Evolutionary conservation across 352 stramenopile genomes (phyloP).

Genomic region (Phytophthora uliginosa): DNA sequence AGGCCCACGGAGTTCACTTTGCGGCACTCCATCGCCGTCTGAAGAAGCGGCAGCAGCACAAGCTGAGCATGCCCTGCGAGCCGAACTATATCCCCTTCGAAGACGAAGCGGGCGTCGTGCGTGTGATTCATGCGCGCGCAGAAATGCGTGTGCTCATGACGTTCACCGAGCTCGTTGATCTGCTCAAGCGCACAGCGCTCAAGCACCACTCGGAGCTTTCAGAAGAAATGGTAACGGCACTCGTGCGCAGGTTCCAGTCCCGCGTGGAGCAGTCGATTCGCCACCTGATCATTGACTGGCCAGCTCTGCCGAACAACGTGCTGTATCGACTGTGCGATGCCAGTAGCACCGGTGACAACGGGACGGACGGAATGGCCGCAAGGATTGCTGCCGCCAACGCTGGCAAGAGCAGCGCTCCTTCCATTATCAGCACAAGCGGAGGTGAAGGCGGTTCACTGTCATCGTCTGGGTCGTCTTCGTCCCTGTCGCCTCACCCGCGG

Average conservation of each 20-base stretch:
- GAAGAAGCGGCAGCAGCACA: conserved; percentile 72
- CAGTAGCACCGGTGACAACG: conserved; percentile 3
- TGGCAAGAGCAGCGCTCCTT: conserved; percentile 21
- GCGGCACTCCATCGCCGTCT: conserved; percentile 71
- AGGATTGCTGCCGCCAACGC: conserved; percentile 3
- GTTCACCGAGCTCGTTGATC: conserved; percentile 74
- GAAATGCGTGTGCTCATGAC: conserved; percentile 80
- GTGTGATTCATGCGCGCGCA: conserved; percentile 74
- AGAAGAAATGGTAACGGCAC: conserved; percentile 42
- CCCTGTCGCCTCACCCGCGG: conserved; percentile 31
- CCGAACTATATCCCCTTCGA: conserved; percentile 77
- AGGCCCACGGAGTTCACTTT: conserved; percentile 72
- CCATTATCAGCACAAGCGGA: conserved; percentile 25
- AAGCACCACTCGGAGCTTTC: conserved; percentile 62
- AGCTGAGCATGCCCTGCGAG: conserved; percentile 45
- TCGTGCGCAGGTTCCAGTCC: conserved; percentile 66
- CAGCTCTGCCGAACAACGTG: conserved; percentile 38
- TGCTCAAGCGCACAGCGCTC: conserved; percentile 66
- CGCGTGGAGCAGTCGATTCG: conserved; percentile 72
- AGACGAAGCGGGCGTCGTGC: conserved; percentile 75
- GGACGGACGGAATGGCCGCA: conserved; percentile 25
- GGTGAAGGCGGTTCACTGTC: conserved; percentile 29
- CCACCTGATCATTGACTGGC: conserved; percentile 75
- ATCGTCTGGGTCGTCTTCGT: conserved; percentile 33
- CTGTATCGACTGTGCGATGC: conserved; percentile 47